Evolutionary conservation across 306 rosid species (phyloP).

Genomic region (Quercus engelmannii): DNA sequence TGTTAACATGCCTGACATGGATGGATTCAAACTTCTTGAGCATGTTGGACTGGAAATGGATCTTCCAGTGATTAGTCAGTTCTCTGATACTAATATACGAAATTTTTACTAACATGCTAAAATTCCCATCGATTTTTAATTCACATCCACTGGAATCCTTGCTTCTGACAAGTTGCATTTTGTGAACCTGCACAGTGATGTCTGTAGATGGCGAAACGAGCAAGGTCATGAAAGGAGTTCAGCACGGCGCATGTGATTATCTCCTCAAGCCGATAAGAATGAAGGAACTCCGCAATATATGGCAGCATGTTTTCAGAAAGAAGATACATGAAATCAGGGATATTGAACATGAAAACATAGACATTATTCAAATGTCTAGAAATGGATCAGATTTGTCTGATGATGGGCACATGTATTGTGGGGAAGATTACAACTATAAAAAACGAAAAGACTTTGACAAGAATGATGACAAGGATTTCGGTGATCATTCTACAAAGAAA

Average conservation of each 20-base stretch:
- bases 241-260: slow-evolving; percentile 98
- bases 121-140: slow-evolving; percentile 7
- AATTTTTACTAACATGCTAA: slow-evolving; percentile 29
- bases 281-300: slow-evolving; percentile 91
- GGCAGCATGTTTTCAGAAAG: slow-evolving; percentile 94
- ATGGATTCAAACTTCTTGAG: slow-evolving; percentile 98
- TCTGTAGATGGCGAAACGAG: slow-evolving; percentile 98
- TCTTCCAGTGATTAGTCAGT: slow-evolving; percentile 96
- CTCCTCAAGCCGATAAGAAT: slow-evolving; percentile 95
- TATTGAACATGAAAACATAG: slow-evolving; percentile 73
- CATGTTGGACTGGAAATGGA: slow-evolving; percentile 99
- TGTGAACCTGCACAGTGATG: slow-evolving; percentile 77
- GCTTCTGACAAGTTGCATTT: slow-evolving; percentile 37
- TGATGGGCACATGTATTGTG: slow-evolving; percentile 53
- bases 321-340: slow-evolving; percentile 87
- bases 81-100: slow-evolving; percentile 35
- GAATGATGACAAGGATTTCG: slow-evolving; percentile 65
- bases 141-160: slow-evolving; percentile 27
- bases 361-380: slow-evolving; percentile 53
- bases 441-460: slow-evolving; percentile 75
- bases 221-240: slow-evolving; percentile 97
- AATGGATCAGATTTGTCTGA: slow-evolving; percentile 72
- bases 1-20: slow-evolving; percentile 99
- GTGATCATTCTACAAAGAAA: slow-evolving; percentile 71
- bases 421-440: slow-evolving; percentile 63